Evolutionary conservation across 441 rosid species (phyloP), one percentile per base, ranked within the genome.

Genomic region (Corymbia citriodora): DNA sequence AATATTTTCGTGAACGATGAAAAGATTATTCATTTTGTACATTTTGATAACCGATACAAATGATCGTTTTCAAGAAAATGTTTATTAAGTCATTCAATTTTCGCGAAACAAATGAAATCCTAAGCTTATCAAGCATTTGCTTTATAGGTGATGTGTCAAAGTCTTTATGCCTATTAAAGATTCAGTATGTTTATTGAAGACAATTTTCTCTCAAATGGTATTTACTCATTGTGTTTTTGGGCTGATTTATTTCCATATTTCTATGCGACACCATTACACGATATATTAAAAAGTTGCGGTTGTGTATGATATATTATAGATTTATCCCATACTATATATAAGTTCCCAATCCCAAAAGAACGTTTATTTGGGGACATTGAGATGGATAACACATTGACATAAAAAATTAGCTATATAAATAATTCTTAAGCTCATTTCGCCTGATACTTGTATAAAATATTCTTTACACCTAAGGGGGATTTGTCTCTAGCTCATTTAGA

Each of bases 51-150:
- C 25, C 4, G 14, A 59, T 59, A 59, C 63, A 10, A 25, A 3
- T 0, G 7, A 10, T 59, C 0, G 25, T 59, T 9, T 59, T 59
- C 10, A 59, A 59, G 14, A 59, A 59, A 59, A 4, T 4, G 0
- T 4, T 59, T 59, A 5, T 10, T 1, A 59, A 59, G 14, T 25
- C 2, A 59, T 59, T 59, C 7, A 25, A 23, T 59, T 59, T 59
- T 57, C 7, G 0, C 1, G 3, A 59, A 59, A 59, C 10, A 23
- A 23, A 1, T 3, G 5, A 0, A 59, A 6, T 0, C 25, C 25
- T 31, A 68, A 31, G 9, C 40, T 68, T 68, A 31, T 68, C 1
- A 31, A 0, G 19, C 45, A 31, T 45, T 31, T 4, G 33, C 7
- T 68, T 68, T 68, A 0, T 31, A 31, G 0, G 36, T 4, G 11